Conservation (phyloP, 495 filamentous ascomycete species). For the Penicillium maclennaniae region DNA sequence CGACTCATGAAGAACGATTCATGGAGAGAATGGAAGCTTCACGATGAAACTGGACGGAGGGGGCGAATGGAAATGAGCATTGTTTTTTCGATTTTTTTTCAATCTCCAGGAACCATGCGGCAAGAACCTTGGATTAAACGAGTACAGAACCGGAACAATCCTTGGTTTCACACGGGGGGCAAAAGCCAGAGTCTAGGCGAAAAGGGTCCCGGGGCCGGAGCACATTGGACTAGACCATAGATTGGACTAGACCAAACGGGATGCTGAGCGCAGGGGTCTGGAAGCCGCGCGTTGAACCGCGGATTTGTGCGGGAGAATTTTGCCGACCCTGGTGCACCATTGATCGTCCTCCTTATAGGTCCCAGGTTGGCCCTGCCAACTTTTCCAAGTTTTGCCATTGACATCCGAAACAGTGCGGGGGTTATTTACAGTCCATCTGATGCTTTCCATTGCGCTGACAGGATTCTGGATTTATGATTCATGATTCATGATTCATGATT, state of each 20-base stretch:
- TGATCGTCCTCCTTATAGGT: background rate
- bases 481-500: no score
- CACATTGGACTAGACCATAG: background rate
- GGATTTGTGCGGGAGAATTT: background rate
- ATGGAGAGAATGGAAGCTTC: background rate
- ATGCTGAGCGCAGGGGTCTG: background rate
- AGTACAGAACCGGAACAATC: background rate
- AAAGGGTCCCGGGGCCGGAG: background rate
- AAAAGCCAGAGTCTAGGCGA: background rate
- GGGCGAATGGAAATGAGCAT: background rate
- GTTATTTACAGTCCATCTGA: no score
- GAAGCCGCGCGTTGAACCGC: background rate
- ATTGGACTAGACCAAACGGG: background rate
- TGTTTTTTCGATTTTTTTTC: no score
- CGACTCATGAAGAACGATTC: background rate
- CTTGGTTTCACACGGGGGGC: background rate
- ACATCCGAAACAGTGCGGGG: no score
- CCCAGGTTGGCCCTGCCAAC: background rate
- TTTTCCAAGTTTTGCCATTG: background rate
- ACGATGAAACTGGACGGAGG: no score
- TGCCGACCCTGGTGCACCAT: background rate
- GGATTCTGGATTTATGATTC: no score
- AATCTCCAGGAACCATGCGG: background rate
- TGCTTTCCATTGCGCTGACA: no score
- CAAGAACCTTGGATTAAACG: background rate